These are phyloP conservation scores for Cadophora gregata DNA, from an alignment of 2,329 filamentous ascomycete species.

Conservation along the genomic window DNA sequence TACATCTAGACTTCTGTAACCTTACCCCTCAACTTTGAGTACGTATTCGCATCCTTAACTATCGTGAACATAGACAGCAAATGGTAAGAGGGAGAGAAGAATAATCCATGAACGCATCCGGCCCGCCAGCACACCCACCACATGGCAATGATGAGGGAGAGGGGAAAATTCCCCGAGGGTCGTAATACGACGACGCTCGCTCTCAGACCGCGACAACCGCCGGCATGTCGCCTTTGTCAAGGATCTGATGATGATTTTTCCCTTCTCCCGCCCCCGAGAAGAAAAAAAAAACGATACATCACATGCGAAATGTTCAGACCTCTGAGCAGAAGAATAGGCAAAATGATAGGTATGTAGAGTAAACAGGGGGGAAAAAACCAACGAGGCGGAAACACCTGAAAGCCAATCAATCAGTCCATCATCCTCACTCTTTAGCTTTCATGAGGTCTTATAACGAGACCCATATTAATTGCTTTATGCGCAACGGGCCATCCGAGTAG, in stretches of 20 bases:
- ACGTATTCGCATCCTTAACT: not conserved
- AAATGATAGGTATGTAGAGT: no score
- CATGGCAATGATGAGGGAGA: not conserved
- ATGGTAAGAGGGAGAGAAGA: not conserved
- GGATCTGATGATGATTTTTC: no score
- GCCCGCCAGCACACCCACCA: not conserved
- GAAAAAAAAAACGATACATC: not conserved
- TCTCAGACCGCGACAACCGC: conserved; percentile 7
- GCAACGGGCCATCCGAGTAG: conserved; percentile 17
- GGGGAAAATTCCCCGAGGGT: not conserved
- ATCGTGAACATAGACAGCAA: not conserved
- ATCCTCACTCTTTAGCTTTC: not conserved
- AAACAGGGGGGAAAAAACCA: no score
- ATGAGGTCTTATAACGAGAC: not conserved
- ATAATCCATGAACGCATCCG: not conserved
- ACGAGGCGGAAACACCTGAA: not conserved
- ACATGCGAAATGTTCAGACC: not conserved
- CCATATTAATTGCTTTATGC: conserved; percentile 25
- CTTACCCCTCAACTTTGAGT: not conserved
- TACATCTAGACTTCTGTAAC: not conserved
- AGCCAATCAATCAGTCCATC: not conserved
- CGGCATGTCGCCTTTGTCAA: not conserved
- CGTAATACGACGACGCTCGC: not conserved
- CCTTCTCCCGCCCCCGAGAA: no score
- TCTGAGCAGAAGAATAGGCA: not conserved